Evolutionary conservation across 2,329 filamentous ascomycete genomes (phyloP), one percentile per base, ranked within the genome.

Genomic region (Aspergillus hiratsukae): DNA sequence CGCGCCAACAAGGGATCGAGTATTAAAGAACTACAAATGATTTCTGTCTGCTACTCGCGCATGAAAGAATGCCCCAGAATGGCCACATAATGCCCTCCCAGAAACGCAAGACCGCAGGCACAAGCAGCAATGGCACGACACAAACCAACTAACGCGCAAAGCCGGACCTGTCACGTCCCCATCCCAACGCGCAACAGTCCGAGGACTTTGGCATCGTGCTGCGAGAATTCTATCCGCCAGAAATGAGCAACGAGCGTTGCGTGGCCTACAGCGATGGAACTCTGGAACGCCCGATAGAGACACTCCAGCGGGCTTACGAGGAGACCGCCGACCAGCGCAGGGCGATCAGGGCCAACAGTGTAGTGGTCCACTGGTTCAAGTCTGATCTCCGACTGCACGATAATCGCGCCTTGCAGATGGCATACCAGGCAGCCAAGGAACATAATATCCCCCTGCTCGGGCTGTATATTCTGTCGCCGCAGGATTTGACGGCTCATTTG

Each of bases 291-390:
- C 92, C 91, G 0, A 88, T 95, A 21, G 85, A 91, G 64, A 72
- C 82, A 0, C 79, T 96, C 2, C 70, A 84, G 5, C 70, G 76
- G 0, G 85, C 86, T 0, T 78, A 91, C 4, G 69, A 79, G 25
- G 82, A 86, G 1, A 94, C 90, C 0, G 73, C 78, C 2, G 64
- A 73, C 0, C 70, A 74, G 37, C 81, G 89, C 8, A 76, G 79
- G 28, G 72, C 75, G 1, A 80, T 88, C 11, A 59, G 75, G 1
- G 75, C 80, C 0, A 82, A 83, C 29, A 76, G 83, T 27, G 84
- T 86, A 0, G 87, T 96, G 0, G 83, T 96, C 0, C 90, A 96
- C 73, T 96, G 91, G 91, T 96, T 93, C 78, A 95, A 94, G 74
- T 85, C 83, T 66, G 92, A 96, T 70, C 74, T 96, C 51, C 82